Evolutionary conservation across 371 early-diverging fungal genomes (phyloP), one percentile per base, ranked within the genome.

Genomic region (Syncephalis plumigaleata): DNA sequence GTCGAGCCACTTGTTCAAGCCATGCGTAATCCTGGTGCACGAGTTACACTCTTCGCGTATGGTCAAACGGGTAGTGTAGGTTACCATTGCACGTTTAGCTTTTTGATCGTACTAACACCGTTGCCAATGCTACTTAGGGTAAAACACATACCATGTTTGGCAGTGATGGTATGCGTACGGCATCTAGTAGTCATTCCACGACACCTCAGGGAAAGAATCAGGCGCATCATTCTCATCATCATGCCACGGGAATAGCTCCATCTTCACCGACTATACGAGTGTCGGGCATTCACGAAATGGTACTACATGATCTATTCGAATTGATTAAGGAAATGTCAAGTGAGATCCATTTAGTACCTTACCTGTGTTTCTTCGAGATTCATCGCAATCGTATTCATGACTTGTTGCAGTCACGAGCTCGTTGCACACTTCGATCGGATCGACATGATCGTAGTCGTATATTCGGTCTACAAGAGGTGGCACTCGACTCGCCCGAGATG

Each of bases 51-150:
- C 4, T 40, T 40, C n/a, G 40, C 40, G 4, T 40, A 40, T 40
- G 40, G 40, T 5, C 40, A 40, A 40, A 40, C 40, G 15, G 40
- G 40, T 8, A 40, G 40, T 40, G 40, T 40, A 40, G n/a, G 40
- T 40, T 37, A n/a, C 9, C n/a, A 37, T 9, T 9, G 9, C 37
- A 9, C 37, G n/a, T n/a, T n/a, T 37, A 37, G 9, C 40, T 40
- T 5, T 18, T 15, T 21, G 15, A 8, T 40, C 8, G 40, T 18
- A 40, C 21, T 40, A 8, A 7, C 3, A 40, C n/a, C n/a, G n/a
- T 18, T 5, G n/a, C n/a, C 40, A 16, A 40, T 40, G 40, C 8
- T 40, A 40, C 3, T 18, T 40, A 40, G 40, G 40, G 40, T 5
- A 40, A 40, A 40, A 40, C 40, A 3, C 40, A 40, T 21, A 40